Base-by-base conservation (phyloP, 2,329 filamentous ascomycete genomes). In the Mycosphaerelloides madeirae region DNA sequence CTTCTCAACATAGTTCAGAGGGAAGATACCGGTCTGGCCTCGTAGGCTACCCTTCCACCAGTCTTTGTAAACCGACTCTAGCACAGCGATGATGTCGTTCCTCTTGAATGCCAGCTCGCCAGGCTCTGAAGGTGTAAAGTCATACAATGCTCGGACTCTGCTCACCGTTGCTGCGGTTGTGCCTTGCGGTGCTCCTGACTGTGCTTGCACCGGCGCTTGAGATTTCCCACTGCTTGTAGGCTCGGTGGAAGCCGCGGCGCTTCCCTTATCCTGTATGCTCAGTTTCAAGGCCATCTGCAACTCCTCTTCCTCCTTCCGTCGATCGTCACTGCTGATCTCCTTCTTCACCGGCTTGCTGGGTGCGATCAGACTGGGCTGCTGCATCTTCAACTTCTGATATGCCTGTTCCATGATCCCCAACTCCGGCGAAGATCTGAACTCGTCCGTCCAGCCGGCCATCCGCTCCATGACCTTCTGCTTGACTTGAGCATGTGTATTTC, bases 1-100 rank as follows among this genome's bases (percentile, higher is more conserved):
- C 68, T 98, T 98, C 71, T 98, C 93, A 13, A 98, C 93, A 62
- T 98, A 98, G 71, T 98, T 98, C 54, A 98, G 78, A 6, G 93
- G 93, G 68, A 98, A 98, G 54, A 98, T 98, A 57, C 93, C 93
- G 6, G 89, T 96, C 67, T 96, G 88, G 15, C 93, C 93, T 63
- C 90, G 83, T 47, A 98, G 73, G 32, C 90, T 95, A 1, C 93
- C 93, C 58, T 95, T 91, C 93, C 93, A 98, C 93, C 93, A 98
- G 67, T 98, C 93, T 68, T 97, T 98, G 72, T 94, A 98, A 1
- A 97, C 93, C 1, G 90, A 96, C 68, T 97, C 93, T 31, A 98
- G 76, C 13, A 98, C 93, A 1, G 93, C 91, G 65, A 98, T 98
- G 31, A 97, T 85, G 64, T 98, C 93, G 20, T 93, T 91, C 70